These are phyloP conservation scores for Hamigera avellanea DNA, from an alignment of 495 filamentous ascomycete genomes.

Conservation along the genomic window DNA sequence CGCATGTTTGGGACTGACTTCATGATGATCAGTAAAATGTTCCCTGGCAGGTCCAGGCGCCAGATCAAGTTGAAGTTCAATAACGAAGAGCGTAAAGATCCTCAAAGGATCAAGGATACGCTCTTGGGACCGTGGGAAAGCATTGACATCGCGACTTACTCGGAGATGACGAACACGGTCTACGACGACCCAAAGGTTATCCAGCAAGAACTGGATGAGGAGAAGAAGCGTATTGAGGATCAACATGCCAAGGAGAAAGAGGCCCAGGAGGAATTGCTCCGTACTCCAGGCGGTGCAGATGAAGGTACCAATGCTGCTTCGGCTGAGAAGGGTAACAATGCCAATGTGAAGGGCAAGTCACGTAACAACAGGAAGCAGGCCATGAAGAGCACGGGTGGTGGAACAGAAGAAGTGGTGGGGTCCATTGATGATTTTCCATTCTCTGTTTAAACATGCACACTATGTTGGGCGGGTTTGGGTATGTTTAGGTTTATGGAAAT, in stretches of 20 bases:
- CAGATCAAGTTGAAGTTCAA: constrained; percentile 90
- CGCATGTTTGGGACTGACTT: constrained; percentile 91
- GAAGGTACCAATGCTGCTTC: constrained; percentile 23
- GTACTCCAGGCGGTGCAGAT: constrained; percentile 22
- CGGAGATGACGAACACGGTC: constrained; percentile 45
- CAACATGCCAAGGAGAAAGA: constrained; percentile 50
- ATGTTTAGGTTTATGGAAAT: constrained; percentile 1
- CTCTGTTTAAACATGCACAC: constrained; percentile 4
- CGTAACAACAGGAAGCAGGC: constrained; percentile 25
- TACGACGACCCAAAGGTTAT: constrained; percentile 43
- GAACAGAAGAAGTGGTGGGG: constrained; percentile 31
- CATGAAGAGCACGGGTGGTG: constrained; percentile 20
- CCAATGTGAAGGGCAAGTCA: constrained; percentile 19
- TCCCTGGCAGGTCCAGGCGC: constrained; percentile 59
- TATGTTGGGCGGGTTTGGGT: no score
- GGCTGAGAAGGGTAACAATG: constrained; percentile 24
- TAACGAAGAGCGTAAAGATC: constrained; percentile 74
- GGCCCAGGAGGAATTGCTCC: constrained; percentile 41
- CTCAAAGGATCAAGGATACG: constrained; percentile 53
- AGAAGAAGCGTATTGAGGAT: constrained; percentile 51
- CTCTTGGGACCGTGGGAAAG: constrained; percentile 46
- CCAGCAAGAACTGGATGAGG: constrained; percentile 56
- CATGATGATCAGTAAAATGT: constrained; percentile 72
- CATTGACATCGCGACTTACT: constrained; percentile 58
- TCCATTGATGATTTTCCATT: constrained; percentile 29